Evolutionary conservation across 257 asterid genomes (phyloP).

Genomic region (Misopates orontium): DNA sequence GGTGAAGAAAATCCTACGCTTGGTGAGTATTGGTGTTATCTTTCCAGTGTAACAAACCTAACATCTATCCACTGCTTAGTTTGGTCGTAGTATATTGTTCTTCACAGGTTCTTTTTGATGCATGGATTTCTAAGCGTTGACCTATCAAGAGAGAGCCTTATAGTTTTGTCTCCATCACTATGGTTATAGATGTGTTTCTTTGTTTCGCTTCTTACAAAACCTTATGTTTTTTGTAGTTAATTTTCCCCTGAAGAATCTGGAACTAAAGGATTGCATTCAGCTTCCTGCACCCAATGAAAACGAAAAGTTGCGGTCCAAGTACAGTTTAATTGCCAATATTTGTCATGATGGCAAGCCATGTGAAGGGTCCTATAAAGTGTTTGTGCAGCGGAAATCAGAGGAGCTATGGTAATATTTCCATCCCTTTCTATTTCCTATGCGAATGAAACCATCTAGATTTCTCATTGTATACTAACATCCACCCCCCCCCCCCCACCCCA

Average conservation of each 20-base stretch:
- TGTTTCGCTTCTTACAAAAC: not conserved
- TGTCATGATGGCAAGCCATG: slow-evolving; percentile 81
- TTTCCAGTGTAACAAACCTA: not conserved
- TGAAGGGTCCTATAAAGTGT: slow-evolving; percentile 84
- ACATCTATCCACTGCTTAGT: no score
- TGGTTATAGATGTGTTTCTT: not conserved
- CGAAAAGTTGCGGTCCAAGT: slow-evolving; percentile 71
- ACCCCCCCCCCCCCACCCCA: no score
- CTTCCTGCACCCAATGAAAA: slow-evolving; percentile 68
- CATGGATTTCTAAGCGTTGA: no score
- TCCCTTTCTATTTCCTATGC: not conserved
- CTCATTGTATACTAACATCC: slow-evolving; percentile 5
- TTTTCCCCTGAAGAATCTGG: slow-evolving; percentile 97
- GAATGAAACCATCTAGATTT: not conserved
- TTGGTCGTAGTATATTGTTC: no score
- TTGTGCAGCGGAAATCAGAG: slow-evolving; percentile 96
- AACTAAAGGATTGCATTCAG: slow-evolving; percentile 85
- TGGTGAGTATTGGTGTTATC: slow-evolving; percentile 52
- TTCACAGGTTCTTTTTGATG: no score
- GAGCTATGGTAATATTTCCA: slow-evolving; percentile 64
- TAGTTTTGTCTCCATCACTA: not conserved
- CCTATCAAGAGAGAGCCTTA: no score
- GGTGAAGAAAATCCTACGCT: slow-evolving; percentile 97
- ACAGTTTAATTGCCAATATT: slow-evolving; percentile 77
- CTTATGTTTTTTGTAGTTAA: slow-evolving; percentile 48